Evolutionary conservation across 176 grass and related monocot genomes (phyloP).

Genomic region (Rhynchospora pubera): DNA sequence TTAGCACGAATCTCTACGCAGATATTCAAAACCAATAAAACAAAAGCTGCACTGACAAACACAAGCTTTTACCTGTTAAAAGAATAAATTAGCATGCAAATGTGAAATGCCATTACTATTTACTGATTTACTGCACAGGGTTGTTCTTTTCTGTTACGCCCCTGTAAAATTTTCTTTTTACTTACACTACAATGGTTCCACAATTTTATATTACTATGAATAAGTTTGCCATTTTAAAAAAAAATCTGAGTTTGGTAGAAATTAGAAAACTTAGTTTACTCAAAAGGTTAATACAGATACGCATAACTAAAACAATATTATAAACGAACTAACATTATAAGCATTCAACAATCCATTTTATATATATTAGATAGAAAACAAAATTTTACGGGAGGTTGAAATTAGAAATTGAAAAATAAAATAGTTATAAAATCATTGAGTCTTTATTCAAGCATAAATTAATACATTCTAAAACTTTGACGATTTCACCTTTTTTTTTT

Average conservation of each 20-base stretch:
- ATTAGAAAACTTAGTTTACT: no score
- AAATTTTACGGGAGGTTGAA: neutral
- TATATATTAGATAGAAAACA: neutral
- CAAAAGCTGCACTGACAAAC: conserved; percentile 12
- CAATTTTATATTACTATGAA: no score
- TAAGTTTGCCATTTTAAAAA: no score
- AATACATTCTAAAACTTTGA: no score
- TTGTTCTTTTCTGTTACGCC: neutral
- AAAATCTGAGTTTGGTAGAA: no score
- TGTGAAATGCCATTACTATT: neutral
- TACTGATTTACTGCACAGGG: neutral
- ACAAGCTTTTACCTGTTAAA: neutral
- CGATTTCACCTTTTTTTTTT: neutral
- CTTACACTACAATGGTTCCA: no score
- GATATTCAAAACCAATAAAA: conserved; percentile 1
- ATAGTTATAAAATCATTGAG: no score
- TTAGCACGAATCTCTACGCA: conserved; percentile 17
- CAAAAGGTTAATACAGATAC: no score
- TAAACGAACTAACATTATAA: neutral
- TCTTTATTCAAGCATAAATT: no score
- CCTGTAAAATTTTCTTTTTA: neutral
- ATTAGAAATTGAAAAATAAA: neutral
- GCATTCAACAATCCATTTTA: neutral
- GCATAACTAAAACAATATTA: no score
- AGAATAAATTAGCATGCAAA: neutral